phyloP scores from a whole-genome alignment of 2,329 filamentous ascomycete genomes.

The Cercospora sp. region DNA sequence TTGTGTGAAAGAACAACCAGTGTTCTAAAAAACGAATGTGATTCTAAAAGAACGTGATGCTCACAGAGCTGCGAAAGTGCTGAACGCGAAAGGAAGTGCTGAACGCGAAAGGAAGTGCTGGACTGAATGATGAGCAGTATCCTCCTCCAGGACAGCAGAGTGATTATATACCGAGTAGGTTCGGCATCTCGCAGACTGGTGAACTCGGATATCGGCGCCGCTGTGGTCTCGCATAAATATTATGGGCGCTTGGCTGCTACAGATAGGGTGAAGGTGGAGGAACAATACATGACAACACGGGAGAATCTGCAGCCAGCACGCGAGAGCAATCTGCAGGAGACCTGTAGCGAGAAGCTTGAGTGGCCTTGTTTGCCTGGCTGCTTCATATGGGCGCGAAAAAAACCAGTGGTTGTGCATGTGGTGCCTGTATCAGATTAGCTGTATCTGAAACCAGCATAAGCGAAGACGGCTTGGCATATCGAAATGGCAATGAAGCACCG shows the following conservation, averaged over 20 bases:
- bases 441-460: conserved; percentile 18
- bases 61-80: conserved; percentile 22
- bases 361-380: neutral
- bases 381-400: neutral
- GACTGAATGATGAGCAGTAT: neutral
- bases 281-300: neutral
- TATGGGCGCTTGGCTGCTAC: conserved; percentile 13
- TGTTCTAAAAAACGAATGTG: conserved; percentile 21
- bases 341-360: conserved; percentile 8
- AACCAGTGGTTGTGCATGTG: neutral
- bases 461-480: conserved; percentile 14
- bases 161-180: neutral
- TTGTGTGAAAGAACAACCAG: conserved; percentile 16
- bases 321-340: neutral
- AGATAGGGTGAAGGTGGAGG: neutral
- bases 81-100: neutral
- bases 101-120: neutral
- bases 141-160: neutral
- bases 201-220: conserved; percentile 1
- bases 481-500: neutral
- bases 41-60: conserved; percentile 18
- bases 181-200: neutral
- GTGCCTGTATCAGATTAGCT: conserved; percentile 4
- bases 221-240: conserved; percentile 17
- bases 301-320: neutral